Percentiles rank a stretch among this genome's conserved stretches.
phyloP scores from a whole-genome alignment of 176 grass and related monocot species.

The Eremochloa ophiuroides region DNA sequence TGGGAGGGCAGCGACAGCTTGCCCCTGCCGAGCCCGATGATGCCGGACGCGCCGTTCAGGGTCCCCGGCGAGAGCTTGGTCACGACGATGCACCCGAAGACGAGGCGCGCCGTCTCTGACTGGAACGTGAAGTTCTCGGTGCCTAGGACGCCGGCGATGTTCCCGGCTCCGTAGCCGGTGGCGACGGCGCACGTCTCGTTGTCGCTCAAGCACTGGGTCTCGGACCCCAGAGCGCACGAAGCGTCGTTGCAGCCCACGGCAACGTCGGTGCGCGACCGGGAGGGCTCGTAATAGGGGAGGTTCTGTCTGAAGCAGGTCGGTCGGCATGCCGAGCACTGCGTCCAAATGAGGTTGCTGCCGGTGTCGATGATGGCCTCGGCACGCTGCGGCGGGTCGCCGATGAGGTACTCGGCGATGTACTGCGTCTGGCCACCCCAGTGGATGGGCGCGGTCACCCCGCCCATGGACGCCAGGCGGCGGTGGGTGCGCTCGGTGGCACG shows the following conservation, averaged over 20 bases:
- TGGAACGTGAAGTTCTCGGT: neutral
- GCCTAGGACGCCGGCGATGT: neutral
- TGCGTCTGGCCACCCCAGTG: neutral
- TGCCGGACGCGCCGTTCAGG: constrained; percentile 12
- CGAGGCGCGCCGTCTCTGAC: neutral
- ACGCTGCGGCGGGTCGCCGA: neutral
- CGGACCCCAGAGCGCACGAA: neutral
- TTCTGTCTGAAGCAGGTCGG: neutral
- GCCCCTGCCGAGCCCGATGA: constrained; percentile 16
- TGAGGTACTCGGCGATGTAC: constrained; percentile 30
- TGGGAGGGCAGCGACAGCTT: too few species aligned
- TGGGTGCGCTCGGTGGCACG: neutral
- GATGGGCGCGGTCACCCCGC: neutral
- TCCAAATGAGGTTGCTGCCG: constrained; percentile 64
- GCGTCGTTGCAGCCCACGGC: neutral
- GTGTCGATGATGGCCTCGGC: constrained; percentile 36
- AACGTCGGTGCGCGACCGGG: neutral
- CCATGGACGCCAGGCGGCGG: neutral
- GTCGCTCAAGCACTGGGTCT: neutral
- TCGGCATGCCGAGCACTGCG: constrained; percentile 30
- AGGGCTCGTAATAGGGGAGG: neutral
- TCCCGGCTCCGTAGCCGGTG: neutral
- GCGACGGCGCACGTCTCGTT: neutral
- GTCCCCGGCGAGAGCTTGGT: neutral
- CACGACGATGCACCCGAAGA: neutral